Base-by-base conservation (phyloP, 768 basidiomycete species). In the Psilocybe subaeruginosa region DNA sequence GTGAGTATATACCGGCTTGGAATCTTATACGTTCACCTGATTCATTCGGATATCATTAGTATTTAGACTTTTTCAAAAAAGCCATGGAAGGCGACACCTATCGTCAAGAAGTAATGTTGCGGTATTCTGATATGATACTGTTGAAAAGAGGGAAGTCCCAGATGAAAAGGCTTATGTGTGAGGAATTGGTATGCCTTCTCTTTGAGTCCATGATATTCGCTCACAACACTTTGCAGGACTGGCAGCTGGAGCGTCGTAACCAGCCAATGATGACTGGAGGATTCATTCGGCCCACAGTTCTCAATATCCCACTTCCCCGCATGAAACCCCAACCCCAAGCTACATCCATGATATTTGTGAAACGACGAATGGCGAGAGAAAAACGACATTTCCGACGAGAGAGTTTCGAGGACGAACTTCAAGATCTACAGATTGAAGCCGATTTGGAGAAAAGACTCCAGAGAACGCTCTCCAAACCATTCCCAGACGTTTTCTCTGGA, bases 311-410 rank as follows among this genome's bases (percentile, higher is more conserved):
- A 1, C 81, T 97, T 12, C 93, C 93, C 0, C 85, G 92, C 0
- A 76, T 97, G 66, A 85, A 82, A 43, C 93, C 92, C 0, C 93
- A 97, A 63, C 95, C 96, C 0, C 66, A 75, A 4, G 78, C 82
- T n/a, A 83, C 95, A 48, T 80, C 84, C 1, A 82, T 84, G 71
- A 92, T 95, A 78, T 91, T 96, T 35, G 70, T 75, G 8, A 75
- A 76, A 29, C 77, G 85, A 2, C 72, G 73, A 37, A 57, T 62
- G 19, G 73, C 76, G 2, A 68, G 78, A n/a, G 70, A 78, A 5
- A 72, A 76, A 37, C 81, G 91, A 4, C 64, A 80, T n/a, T 74
- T 67, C 30, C 72, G 71, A 53, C 70, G 73, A 8, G 70, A 64
- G 3, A 64, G 70, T 12, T 60, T 85, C 2, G 58, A 65, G 3